Conservation (phyloP, 371 early-diverging fungal species). For the Smittium culicis region DNA sequence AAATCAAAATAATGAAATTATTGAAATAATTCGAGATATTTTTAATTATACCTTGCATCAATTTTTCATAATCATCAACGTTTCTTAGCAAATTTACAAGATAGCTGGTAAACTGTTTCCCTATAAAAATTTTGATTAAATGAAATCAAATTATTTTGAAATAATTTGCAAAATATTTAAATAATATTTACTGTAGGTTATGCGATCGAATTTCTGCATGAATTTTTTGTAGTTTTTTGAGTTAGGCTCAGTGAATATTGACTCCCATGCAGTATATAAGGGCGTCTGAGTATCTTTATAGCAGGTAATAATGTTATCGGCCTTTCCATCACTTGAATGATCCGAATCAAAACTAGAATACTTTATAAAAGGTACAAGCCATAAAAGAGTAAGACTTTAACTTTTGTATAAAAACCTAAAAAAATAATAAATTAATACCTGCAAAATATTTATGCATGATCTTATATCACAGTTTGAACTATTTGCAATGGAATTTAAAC, state of each 20-base stretch:
- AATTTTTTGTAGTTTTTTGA: not conserved
- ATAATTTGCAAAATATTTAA: not conserved
- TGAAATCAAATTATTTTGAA: not conserved
- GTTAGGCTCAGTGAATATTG: constrained; percentile 5
- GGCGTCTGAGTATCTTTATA: constrained; percentile 4
- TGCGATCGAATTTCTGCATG: constrained; percentile 5
- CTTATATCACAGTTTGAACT: constrained; percentile 74
- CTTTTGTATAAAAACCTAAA: too few relatives aligned
- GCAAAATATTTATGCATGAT: constrained; percentile 72
- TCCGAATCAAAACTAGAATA: not conserved
- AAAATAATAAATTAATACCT: constrained; percentile 50
- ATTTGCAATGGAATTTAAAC: constrained; percentile 58
- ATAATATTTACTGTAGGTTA: not conserved
- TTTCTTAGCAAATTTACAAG: constrained; percentile 5
- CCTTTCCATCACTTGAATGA: not conserved
- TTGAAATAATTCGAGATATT: too few relatives aligned
- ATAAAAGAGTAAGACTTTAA: not conserved
- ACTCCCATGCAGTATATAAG: constrained; percentile 6
- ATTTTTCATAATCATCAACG: constrained; percentile 15
- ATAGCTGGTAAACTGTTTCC: not conserved
- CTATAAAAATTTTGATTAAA: not conserved
- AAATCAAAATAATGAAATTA: too few relatives aligned
- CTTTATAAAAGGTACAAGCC: not conserved
- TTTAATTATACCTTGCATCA: constrained; percentile 40
- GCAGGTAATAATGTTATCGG: not conserved